Base-by-base conservation (phyloP, 1,139 yeast species). In the Kluyveromyces sp. region DNA sequence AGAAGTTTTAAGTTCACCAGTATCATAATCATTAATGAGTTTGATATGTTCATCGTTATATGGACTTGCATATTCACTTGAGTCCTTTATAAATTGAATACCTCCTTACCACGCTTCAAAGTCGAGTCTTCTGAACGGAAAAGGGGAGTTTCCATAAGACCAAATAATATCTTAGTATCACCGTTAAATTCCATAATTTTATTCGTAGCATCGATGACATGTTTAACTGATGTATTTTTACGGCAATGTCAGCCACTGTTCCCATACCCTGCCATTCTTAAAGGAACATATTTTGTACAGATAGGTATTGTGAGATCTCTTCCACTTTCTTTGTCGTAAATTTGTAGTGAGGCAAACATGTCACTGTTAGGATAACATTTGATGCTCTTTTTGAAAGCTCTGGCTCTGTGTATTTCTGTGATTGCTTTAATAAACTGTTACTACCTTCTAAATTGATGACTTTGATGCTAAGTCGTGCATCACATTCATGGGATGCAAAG, bases 401-500 rank as follows among this genome's bases (percentile, higher is more conserved):
- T 0, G 94, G 88, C 53, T 79, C 66, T 41, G 71, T 70, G 39
- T 83, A 73, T 53, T 76, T 74, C 44, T 74, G 71, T 1, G 90
- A 81, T 32, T 74, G 72, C 41, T 74, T 70, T 5, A 76, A 65
- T n/a, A 70, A 61, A 4, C 68, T 71, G 39, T 69, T 69, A 10
- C 64, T 59, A 6, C 85, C 85, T 48, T 77, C 79, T 31, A 75
- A 56, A 1, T 72, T 66, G 30, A 66, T 65, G 3, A 78, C 64
- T 51, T 71, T 78, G 30, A 80, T 66, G 39, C 70, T 63, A 48
- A 81, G 68, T 0, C 87, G 87, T 2, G 74, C 64, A 31, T 75
- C 71, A 27, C 89, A 65, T 59, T 88, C 95, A 54, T 82, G 81
- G 2, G 95, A 83, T 7, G 83, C 73, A 45, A 88, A 88, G 64